Base-by-base conservation (phyloP, 805 yeast species). In the Hanseniaspora occidentalis region DNA sequence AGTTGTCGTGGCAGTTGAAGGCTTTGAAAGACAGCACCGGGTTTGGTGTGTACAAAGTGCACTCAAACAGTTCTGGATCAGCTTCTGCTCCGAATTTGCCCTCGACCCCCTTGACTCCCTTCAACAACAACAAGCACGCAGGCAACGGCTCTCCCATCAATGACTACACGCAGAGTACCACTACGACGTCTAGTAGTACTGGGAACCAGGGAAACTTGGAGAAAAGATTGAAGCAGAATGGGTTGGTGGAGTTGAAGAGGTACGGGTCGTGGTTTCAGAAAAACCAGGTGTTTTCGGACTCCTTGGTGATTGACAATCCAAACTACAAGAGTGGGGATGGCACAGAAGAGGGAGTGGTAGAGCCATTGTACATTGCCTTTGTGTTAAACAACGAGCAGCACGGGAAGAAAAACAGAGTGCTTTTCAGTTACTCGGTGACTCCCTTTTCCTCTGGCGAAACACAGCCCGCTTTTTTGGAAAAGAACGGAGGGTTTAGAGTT, bases 1-100 rank as follows among this genome's bases (percentile, higher is more conserved):
- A 67, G 16, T 71, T 89, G 35, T 73, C 73, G 45, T 89, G 92
- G 82, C 88, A 81, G 53, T 69, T 86, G 39, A 79, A 78, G 51
- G 96, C 97, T 1, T 57, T 79, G 46, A 79, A 77, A 53, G 71
- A 73, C 48, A 73, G 83, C 13, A 71, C 80, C 40, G 60, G 54
- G 23, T 52, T 66, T 22, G 60, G 64, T 19, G 53, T 65, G 4
- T 64, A 65, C 44, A 56, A 59, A 10, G 37, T 37, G n/a, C 34
- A 27, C 37, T 50, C 53, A 6, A 37, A 19, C 11, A 40, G 36
- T 7, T 36, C 34, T 23, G 37, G 36, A 11, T 16, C 35, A 48
- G 13, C 43, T 40, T 26, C n/a, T n/a, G n/a, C n/a, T n/a, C n/a
- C n/a, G n/a, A n/a, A n/a, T n/a, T n/a, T n/a, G n/a, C n/a, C n/a